Evolutionary conservation across 1,284 basidiomycete species (phyloP).

Genomic region (Xanthoconium separans): DNA sequence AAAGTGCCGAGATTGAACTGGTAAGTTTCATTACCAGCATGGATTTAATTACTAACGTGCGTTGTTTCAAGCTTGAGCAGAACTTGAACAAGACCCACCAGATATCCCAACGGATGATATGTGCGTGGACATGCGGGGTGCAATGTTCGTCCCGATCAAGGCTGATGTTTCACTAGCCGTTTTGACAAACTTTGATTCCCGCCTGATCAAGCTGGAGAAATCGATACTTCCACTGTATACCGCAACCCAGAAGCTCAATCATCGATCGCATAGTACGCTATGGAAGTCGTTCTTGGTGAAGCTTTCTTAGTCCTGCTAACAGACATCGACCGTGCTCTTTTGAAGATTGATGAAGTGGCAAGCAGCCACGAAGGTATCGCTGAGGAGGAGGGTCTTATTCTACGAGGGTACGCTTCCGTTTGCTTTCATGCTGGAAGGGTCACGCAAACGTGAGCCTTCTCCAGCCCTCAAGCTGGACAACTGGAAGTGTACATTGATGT

Average conservation of each 20-base stretch:
- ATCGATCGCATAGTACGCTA: conserved; percentile 62
- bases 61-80: conserved; percentile 63
- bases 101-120: conserved; percentile 79
- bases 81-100: conserved; percentile 81
- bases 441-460: neutral
- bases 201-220: conserved; percentile 76
- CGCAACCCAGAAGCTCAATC: conserved; percentile 71
- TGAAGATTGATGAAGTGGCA: conserved; percentile 75
- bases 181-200: conserved; percentile 74
- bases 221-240: conserved; percentile 75
- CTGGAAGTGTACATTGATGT: conserved; percentile 66
- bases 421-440: neutral
- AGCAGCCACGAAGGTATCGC: conserved; percentile 75
- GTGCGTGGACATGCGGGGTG: conserved; percentile 42
- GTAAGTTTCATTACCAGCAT: neutral
- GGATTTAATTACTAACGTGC: neutral
- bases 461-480: conserved; percentile 67
- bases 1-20: conserved; percentile 30
- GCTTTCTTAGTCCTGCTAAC: conserved; percentile 6
- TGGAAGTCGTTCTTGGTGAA: neutral
- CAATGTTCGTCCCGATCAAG: neutral
- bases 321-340: conserved; percentile 78
- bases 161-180: conserved; percentile 52
- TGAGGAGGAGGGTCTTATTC: conserved; percentile 71
- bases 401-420: conserved; percentile 57